Percentiles rank a stretch among this genome's conserved stretches.
Evolutionary conservation across 1,139 yeast genomes (phyloP).

Genomic region (Pichia sp.): DNA sequence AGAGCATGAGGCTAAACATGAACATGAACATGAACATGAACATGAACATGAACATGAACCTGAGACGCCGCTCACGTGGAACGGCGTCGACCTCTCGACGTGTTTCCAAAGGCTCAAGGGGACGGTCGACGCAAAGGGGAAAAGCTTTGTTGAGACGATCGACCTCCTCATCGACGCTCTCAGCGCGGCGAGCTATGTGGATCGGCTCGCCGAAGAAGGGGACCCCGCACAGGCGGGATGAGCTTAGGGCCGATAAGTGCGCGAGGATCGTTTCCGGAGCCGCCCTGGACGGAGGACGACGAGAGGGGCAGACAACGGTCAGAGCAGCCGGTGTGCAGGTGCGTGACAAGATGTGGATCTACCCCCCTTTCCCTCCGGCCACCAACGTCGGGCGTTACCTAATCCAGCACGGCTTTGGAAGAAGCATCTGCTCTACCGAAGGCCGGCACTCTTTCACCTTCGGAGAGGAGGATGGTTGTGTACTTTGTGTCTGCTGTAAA

Average conservation of each 20-base stretch:
- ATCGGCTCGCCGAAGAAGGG: background rate
- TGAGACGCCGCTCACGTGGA: constrained; percentile 30
- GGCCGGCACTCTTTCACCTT: background rate
- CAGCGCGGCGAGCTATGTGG: constrained; percentile 5
- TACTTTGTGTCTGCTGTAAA: background rate
- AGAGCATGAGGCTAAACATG: background rate
- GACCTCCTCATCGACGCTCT: constrained; percentile 15
- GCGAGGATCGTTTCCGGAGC: background rate
- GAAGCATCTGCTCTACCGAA: background rate
- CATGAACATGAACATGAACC: background rate
- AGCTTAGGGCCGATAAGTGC: background rate
- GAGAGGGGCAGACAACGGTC: background rate
- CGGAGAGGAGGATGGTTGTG: background rate
- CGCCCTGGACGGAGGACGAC: background rate
- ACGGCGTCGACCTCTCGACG: constrained; percentile 42
- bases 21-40: background rate
- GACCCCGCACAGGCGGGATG: background rate
- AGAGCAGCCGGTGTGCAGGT: background rate
- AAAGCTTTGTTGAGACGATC: constrained; percentile 37
- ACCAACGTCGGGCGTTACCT: background rate
- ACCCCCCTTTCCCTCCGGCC: background rate
- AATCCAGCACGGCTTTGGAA: background rate
- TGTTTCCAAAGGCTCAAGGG: constrained; percentile 45
- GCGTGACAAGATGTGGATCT: too few species aligned
- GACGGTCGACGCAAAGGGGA: constrained; percentile 37